A percentile compares a stretch with the other conserved stretches of the same genome.
These are phyloP conservation scores for Microstegium vimineum DNA, from an alignment of 176 grass and related monocot genomes.

Conservation along the genomic window DNA sequence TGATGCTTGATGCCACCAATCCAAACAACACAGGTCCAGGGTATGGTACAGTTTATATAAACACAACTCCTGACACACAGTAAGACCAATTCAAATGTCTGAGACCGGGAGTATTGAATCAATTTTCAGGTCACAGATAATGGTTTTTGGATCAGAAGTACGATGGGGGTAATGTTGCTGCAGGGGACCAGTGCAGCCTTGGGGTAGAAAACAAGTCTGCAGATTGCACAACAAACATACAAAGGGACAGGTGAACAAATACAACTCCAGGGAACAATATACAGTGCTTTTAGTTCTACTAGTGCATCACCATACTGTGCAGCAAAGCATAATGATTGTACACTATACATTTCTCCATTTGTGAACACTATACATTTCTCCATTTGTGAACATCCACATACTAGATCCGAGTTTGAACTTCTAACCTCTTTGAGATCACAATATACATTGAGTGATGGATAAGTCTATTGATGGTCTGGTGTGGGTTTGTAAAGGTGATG, in stretches of 20 bases:
- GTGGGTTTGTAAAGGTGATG: too few relatives aligned
- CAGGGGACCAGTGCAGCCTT: constrained; percentile 11
- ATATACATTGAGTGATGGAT: too few relatives aligned
- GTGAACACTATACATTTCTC: too few relatives aligned
- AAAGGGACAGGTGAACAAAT: too few relatives aligned
- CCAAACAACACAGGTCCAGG: constrained; percentile 17
- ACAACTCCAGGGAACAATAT: background rate
- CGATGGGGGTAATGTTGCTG: constrained; percentile 7
- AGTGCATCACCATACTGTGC: too few relatives aligned
- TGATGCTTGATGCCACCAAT: constrained; percentile 25
- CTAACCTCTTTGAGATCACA: too few relatives aligned
- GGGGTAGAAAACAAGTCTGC: constrained; percentile 45
- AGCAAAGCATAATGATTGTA: too few relatives aligned
- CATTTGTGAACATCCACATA: too few relatives aligned
- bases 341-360: too few relatives aligned
- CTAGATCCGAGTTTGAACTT: too few relatives aligned
- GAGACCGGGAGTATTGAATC: constrained; percentile 25
- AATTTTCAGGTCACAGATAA: background rate
- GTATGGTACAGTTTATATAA: constrained; percentile 29
- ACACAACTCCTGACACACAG: constrained; percentile 26
- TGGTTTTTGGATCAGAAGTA: background rate
- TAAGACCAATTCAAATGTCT: constrained; percentile 36
- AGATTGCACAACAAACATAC: constrained; percentile 32
- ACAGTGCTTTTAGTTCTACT: too few relatives aligned
- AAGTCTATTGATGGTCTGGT: too few relatives aligned